These are phyloP conservation scores for Batkoa obscura DNA, from an alignment of 371 early-diverging fungal genomes.

Conservation along the genomic window DNA sequence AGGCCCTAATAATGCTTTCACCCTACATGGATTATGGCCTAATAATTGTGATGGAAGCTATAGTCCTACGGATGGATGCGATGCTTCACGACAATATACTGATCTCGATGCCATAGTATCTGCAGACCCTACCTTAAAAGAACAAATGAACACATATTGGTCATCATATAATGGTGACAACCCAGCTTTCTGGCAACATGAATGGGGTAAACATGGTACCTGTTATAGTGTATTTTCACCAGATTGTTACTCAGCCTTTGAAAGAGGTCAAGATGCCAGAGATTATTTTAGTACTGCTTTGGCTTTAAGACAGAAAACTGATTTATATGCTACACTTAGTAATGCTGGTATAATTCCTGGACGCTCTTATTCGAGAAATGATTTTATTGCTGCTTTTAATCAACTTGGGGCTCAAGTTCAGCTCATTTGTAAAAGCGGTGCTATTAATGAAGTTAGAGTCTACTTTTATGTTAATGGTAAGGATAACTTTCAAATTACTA, in stretches of 20 bases:
- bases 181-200: conserved; percentile 27
- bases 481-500: conserved; percentile 9
- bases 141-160: conserved; percentile 49
- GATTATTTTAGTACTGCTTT: conserved; percentile 32
- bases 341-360: conserved; percentile 40
- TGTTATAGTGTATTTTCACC: conserved; percentile 45
- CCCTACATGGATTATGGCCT: conserved; percentile 71
- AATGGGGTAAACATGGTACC: conserved; percentile 69
- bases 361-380: conserved; percentile 19
- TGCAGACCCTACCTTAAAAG: conserved; percentile 15
- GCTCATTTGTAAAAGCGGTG: conserved; percentile 18
- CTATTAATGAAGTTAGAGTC: conserved; percentile 16
- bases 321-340: conserved; percentile 33
- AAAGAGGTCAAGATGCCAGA: conserved; percentile 27
- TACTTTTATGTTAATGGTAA: conserved; percentile 15
- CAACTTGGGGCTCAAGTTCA: conserved; percentile 21
- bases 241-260: conserved; percentile 20
- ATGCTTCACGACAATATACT: conserved; percentile 26
- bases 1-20: conserved; percentile 30
- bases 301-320: conserved; percentile 25
- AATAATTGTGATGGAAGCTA: conserved; percentile 41
- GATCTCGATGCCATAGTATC: conserved; percentile 24
- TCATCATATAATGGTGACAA: conserved; percentile 39
- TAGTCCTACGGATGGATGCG: conserved; percentile 40
- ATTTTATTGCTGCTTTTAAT: conserved; percentile 29